These are phyloP conservation scores for Suhomyces faveliae DNA, from an alignment of 805 yeast species.

Conservation along the genomic window DNA sequence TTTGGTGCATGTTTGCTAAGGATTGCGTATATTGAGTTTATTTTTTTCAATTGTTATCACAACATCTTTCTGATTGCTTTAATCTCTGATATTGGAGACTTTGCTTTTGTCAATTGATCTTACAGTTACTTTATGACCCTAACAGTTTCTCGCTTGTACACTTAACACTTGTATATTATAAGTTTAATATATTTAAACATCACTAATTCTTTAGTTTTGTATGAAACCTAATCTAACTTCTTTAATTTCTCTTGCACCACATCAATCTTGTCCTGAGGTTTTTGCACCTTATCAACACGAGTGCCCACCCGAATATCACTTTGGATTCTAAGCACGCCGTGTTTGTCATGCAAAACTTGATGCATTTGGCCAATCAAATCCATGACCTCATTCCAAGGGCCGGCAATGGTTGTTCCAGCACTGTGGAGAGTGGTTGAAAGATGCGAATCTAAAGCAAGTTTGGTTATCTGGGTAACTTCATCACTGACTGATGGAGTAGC, in stretches of 20 bases:
- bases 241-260: slow-evolving; percentile 53
- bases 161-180: neutral
- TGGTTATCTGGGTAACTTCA: slow-evolving; percentile 71
- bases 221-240: neutral
- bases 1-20: neutral
- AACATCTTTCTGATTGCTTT: slow-evolving; percentile 11
- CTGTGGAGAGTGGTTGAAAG: slow-evolving; percentile 74
- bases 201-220: no score
- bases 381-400: slow-evolving; percentile 91
- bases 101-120: neutral
- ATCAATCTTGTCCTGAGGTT: slow-evolving; percentile 70
- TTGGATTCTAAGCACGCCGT: slow-evolving; percentile 77
- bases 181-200: neutral
- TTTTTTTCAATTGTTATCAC: neutral
- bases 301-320: slow-evolving; percentile 87
- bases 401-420: slow-evolving; percentile 90
- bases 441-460: slow-evolving; percentile 58
- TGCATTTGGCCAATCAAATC: slow-evolving; percentile 76
- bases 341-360: slow-evolving; percentile 58
- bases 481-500: slow-evolving; percentile 75
- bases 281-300: slow-evolving; percentile 70
- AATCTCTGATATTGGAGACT: slow-evolving; percentile 2
- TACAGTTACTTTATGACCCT: neutral
- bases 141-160: neutral
- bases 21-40: neutral